These are phyloP conservation scores for Myriosclerotinia duriaeana DNA, from an alignment of 2,329 filamentous ascomycete genomes.

Conservation along the genomic window DNA sequence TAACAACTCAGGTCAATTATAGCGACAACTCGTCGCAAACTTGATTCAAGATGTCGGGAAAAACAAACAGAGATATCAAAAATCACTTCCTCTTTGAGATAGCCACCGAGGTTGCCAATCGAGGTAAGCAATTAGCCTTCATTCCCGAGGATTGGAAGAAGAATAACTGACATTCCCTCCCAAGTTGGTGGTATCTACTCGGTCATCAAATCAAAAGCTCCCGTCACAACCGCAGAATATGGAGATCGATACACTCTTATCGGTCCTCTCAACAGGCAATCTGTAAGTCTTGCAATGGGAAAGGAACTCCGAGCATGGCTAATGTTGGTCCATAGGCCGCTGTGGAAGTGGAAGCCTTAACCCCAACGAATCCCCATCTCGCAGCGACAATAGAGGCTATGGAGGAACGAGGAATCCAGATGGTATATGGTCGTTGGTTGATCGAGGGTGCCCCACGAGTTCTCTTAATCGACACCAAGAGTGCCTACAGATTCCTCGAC, in stretches of 20 bases:
- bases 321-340: conserved; percentile 61
- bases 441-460: conserved; percentile 95
- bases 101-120: conserved; percentile 94
- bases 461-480: conserved; percentile 90
- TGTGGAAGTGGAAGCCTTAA: conserved; percentile 95
- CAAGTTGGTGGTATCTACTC: conserved; percentile 97
- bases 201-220: conserved; percentile 97
- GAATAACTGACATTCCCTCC: not conserved
- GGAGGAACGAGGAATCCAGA: conserved; percentile 85
- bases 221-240: conserved; percentile 97
- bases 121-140: conserved; percentile 58
- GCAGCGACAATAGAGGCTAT: conserved; percentile 84
- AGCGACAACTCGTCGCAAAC: conserved; percentile 13
- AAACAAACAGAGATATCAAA: conserved; percentile 66
- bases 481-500: conserved; percentile 84
- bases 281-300: conserved; percentile 57
- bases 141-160: conserved; percentile 21
- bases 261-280: conserved; percentile 87
- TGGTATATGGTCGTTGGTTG: conserved; percentile 93
- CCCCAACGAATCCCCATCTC: conserved; percentile 77
- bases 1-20: not conserved
- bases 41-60: conserved; percentile 28
- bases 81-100: conserved; percentile 97
- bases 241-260: conserved; percentile 94
- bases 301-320: conserved; percentile 29